Base-by-base conservation (phyloP, 2,329 filamentous ascomycete species). In the Alternaria infectoria region DNA sequence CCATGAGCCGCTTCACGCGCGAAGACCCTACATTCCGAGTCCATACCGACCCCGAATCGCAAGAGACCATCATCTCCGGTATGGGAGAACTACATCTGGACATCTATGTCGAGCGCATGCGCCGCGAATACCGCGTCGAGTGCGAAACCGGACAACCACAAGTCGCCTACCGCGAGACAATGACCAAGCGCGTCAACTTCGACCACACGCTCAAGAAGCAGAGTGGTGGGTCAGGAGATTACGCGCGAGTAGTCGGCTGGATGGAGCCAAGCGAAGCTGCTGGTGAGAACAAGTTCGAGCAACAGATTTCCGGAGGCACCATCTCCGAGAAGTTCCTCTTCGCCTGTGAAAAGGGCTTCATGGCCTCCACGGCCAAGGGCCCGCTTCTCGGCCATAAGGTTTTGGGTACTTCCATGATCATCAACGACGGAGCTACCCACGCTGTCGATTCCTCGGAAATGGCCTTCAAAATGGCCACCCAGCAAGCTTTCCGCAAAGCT, bases 11-110 rank as follows among this genome's bases (percentile, higher is more conserved):
- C 72, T 99, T 99, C 88, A 95, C 97, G 83, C 91, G 96, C 68
- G 96, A 99, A 83, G 96, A 99, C 75, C 96, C 96, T 4, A 99
- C 96, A 12, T 99, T 99, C 88, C 90, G 96, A 57, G 92, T 99
- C 40, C 91, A 93, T 74, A 93, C 97, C 74, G 96, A 99, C 77
- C 82, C 88, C 15, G 96, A 99, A 83, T 95, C 91, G 68, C 91
- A 97, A 77, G 93, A 99, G 84, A 98, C 95, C 51, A 97, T 99
- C 77, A 98, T 99, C 77, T 96, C 92, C 45, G 96, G 96, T 64
- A 99, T 99, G 96, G 96, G 96, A 71, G 96, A 99, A 81, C 82
- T 99, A 71, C 96, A 99, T 81, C 86, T 99, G 26, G 94, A 97
- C 76, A 97, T 99, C 76, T 99, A 99, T 81, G 90, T 99, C 54